These are phyloP conservation scores for Fusarium lyarnte DNA, from an alignment of 2,329 filamentous ascomycete species.

Conservation along the genomic window DNA sequence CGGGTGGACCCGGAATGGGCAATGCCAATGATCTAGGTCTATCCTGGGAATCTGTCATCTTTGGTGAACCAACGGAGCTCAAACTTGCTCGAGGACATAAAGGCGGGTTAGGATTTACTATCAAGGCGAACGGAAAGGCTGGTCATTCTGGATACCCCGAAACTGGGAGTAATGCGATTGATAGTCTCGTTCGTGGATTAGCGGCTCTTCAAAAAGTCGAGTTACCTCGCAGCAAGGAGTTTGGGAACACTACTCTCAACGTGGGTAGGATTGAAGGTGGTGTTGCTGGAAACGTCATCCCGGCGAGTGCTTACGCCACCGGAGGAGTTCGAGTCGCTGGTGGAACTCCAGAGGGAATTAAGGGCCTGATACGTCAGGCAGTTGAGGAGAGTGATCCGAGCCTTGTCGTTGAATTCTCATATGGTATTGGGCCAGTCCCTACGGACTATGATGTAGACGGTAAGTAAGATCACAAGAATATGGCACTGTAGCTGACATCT, in stretches of 20 bases:
- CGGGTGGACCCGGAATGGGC: neutral
- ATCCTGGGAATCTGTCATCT: constrained; percentile 5
- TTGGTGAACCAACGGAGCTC: constrained; percentile 7
- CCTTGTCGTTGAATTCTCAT: neutral
- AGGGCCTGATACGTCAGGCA: neutral
- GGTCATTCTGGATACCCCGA: constrained; percentile 9
- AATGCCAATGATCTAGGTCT: neutral
- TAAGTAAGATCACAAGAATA: accelerated
- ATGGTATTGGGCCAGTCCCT: neutral
- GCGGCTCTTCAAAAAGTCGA: neutral
- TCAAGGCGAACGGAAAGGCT: neutral
- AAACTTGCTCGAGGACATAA: constrained; percentile 3
- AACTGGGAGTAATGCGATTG: constrained; percentile 2
- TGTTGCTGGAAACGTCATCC: constrained; percentile 1
- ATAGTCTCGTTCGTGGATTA: neutral
- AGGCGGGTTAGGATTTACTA: neutral
- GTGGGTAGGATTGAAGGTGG: constrained; percentile 3
- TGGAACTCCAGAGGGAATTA: neutral
- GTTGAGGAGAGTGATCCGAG: neutral
- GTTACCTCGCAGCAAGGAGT: neutral
- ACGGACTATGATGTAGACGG: constrained; percentile 1
- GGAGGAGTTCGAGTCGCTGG: neutral
- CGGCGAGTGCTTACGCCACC: neutral
- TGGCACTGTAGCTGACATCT: accelerated
- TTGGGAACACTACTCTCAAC: neutral